phyloP scores from a whole-genome alignment of 2,329 filamentous ascomycete species.

The Pseudogymnoascus sp. region DNA sequence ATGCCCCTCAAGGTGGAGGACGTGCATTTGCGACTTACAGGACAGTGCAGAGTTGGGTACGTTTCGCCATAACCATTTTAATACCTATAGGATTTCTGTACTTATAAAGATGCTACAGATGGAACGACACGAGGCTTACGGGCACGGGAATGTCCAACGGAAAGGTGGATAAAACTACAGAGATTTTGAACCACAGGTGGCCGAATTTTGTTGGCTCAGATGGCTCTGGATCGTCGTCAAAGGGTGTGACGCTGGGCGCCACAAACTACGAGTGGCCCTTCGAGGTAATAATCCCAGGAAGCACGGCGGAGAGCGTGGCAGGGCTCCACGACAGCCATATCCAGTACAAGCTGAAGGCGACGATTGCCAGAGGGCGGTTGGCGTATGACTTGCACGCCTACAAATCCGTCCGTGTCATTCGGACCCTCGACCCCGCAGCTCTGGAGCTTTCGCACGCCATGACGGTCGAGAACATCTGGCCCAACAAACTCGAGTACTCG shows the following conservation, averaged over 20 bases:
- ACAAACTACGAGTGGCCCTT: slow-evolving; percentile 84
- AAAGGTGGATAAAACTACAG: slow-evolving; percentile 49
- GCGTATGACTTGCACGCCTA: slow-evolving; percentile 76
- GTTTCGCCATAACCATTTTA: slow-evolving; percentile 26
- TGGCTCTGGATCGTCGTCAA: slow-evolving; percentile 38
- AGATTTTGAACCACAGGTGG: slow-evolving; percentile 64
- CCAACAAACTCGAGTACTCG: slow-evolving; percentile 94
- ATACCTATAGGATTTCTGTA: not conserved
- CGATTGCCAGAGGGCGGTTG: slow-evolving; percentile 78
- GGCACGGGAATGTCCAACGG: slow-evolving; percentile 51
- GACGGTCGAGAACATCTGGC: slow-evolving; percentile 96
- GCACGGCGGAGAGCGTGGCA: slow-evolving; percentile 79
- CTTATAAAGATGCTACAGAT: slow-evolving; percentile 29
- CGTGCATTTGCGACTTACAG: slow-evolving; percentile 62
- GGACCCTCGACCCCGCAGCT: slow-evolving; percentile 67
- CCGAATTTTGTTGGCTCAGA: slow-evolving; percentile 50
- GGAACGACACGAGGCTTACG: slow-evolving; percentile 44
- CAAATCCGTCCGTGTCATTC: slow-evolving; percentile 70
- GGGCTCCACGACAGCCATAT: slow-evolving; percentile 80
- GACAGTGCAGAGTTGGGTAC: slow-evolving; percentile 61
- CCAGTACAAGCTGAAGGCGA: slow-evolving; percentile 85
- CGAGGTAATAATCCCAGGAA: slow-evolving; percentile 62
- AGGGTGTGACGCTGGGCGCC: slow-evolving; percentile 52
- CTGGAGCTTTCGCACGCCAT: slow-evolving; percentile 78
- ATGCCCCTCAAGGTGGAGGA: slow-evolving; percentile 64